Evolutionary conservation across 352 stramenopile genomes (phyloP).

Genomic region (Achlya hypogyna): DNA sequence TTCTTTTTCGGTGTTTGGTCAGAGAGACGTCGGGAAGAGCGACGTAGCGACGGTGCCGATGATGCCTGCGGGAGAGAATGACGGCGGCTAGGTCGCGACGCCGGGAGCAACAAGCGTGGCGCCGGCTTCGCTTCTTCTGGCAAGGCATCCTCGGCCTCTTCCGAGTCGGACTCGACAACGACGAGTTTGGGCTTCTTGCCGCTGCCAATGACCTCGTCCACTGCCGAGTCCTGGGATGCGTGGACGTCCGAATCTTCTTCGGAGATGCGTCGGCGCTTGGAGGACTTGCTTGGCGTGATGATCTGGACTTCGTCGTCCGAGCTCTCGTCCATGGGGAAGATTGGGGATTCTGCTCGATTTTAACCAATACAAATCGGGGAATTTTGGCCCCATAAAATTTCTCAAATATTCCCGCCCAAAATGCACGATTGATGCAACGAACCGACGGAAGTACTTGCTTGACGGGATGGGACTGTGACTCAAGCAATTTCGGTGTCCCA

Average conservation of each 20-base stretch:
- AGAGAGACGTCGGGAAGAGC: slow-evolving; percentile 9
- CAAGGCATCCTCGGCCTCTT: neutral
- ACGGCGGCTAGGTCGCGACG: no score
- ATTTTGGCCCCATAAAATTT: no score
- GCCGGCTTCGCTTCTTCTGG: neutral
- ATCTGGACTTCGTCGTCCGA: slow-evolving; percentile 20
- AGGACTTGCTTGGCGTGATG: slow-evolving; percentile 11
- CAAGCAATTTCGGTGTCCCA: no score
- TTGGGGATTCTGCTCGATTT: neutral
- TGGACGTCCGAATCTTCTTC: neutral
- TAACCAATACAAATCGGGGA: neutral
- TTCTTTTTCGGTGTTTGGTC: neutral
- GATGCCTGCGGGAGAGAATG: neutral
- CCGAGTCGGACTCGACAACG: neutral
- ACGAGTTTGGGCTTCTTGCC: slow-evolving; percentile 3
- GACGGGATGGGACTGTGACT: no score
- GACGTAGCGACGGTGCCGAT: neutral
- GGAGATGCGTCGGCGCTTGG: neutral
- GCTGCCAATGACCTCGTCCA: neutral
- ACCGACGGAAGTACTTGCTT: no score
- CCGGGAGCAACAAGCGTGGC: no score
- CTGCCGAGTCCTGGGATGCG: slow-evolving; percentile 3
- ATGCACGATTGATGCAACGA: no score
- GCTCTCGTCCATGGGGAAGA: neutral
- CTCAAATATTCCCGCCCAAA: no score